These are phyloP conservation scores for Rhizophora mangle DNA, from an alignment of 345 rosid genomes.

Conservation along the genomic window DNA sequence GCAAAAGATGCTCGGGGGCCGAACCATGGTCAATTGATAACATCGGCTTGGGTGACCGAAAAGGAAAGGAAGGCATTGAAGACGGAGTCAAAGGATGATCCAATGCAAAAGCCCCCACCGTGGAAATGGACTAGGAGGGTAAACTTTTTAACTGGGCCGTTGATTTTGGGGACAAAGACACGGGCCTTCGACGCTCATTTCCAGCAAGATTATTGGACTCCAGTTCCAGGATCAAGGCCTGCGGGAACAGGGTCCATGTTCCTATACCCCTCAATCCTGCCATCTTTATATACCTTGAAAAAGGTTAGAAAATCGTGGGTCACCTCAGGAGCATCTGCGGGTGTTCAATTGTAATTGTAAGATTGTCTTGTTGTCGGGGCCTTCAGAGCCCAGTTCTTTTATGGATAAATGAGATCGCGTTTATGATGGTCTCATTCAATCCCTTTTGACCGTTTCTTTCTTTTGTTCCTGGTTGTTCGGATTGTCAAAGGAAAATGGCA, in stretches of 20 bases:
- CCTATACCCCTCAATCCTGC: conserved; percentile 9
- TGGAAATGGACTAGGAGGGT: conserved; percentile 28
- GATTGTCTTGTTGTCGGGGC: too few species aligned
- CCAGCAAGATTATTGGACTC: conserved; percentile 23
- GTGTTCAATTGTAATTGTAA: too few species aligned
- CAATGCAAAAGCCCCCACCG: conserved; percentile 48
- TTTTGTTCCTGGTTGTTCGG: too few species aligned
- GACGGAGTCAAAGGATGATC: conserved; percentile 18
- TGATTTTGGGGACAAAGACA: conserved; percentile 29
- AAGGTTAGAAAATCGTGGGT: conserved; percentile 7
- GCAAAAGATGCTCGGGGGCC: conserved; percentile 14
- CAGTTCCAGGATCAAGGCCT: conserved; percentile 5
- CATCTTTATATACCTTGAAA: conserved; percentile 16
- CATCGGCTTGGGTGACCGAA: background rate
- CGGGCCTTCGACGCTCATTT: conserved; percentile 24
- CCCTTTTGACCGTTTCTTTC: too few species aligned
- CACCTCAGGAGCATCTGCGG: background rate
- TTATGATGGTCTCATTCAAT: too few species aligned
- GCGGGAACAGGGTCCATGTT: conserved; percentile 9
- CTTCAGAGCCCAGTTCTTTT: too few species aligned
- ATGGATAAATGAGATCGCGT: too few species aligned
- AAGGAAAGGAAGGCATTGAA: background rate
- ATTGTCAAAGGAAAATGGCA: too few species aligned
- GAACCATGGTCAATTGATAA: conserved; percentile 6
- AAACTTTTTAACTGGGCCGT: background rate